Percentiles rank a stretch among this genome's conserved stretches.
Conservation (phyloP, 495 filamentous ascomycete species). For the Annulohypoxylon nitens region DNA sequence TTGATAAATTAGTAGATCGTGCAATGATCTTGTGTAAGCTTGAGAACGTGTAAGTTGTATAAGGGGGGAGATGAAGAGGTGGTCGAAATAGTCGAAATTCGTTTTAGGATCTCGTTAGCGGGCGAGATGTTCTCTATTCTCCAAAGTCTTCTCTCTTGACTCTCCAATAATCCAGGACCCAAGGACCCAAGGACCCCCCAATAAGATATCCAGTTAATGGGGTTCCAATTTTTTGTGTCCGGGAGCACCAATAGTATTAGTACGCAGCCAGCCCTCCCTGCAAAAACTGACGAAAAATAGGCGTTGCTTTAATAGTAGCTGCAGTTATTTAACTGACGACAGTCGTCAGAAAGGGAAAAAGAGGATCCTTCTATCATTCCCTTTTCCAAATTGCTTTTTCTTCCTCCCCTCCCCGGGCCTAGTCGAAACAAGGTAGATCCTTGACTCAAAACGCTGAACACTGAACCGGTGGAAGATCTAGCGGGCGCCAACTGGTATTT, state of each 20-base stretch:
- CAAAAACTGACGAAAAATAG: slow-evolving; percentile 26
- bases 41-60: neutral
- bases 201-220: slow-evolving; percentile 43
- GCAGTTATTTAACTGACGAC: slow-evolving; percentile 21
- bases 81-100: slow-evolving; percentile 25
- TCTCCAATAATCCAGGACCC: neutral
- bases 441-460: slow-evolving; percentile 34
- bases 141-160: slow-evolving; percentile 20
- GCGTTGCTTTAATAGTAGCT: slow-evolving; percentile 30
- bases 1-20: slow-evolving; percentile 25
- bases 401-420: slow-evolving; percentile 26
- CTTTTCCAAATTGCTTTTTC: slow-evolving; percentile 40
- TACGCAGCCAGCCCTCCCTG: slow-evolving; percentile 32
- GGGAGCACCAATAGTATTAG: slow-evolving; percentile 35
- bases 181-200: slow-evolving; percentile 18
- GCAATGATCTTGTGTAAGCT: neutral
- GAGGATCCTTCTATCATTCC: slow-evolving; percentile 32
- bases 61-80: slow-evolving; percentile 1
- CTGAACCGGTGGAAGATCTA: slow-evolving; percentile 27
- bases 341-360: slow-evolving; percentile 35
- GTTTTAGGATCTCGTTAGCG: slow-evolving; percentile 28
- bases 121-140: slow-evolving; percentile 25
- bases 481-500: slow-evolving; percentile 3
- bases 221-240: slow-evolving; percentile 40
- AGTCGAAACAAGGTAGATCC: slow-evolving; percentile 45